Base-by-base conservation (phyloP, 345 rosid genomes). In the Moringa oleifera region DNA sequence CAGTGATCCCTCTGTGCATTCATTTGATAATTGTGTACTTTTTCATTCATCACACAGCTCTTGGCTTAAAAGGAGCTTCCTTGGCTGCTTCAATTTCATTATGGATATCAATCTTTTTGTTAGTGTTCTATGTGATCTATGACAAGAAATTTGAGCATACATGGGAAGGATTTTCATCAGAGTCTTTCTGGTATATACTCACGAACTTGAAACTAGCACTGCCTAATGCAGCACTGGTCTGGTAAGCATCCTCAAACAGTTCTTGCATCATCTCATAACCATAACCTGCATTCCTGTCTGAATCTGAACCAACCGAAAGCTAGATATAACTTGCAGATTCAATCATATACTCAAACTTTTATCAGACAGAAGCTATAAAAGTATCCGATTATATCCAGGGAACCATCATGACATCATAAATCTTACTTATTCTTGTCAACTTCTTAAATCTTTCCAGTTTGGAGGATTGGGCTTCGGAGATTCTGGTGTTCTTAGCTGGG, bases 381-480 rank as follows among this genome's bases (percentile, higher is more conserved):
- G 33, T 28, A 28, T 28, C 33, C 8, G 33, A 28, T 2, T 2
- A 8, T 2, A 28, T 28, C 12, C 16, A 41, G 12, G 47, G 12
- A 4, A 41, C 13, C 12, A 15, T 41, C 13, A 41, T 7, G 47
- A n/a, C n/a, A 41, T 41, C 47, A 4, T 41, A 47, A 47, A 23
- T 54, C 25, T 41, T 46, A 28, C 23, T 55, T 20, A 12, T 31
- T 6, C 8, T 51, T 0, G 19, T 13, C 25, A 51, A 9, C 13
- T 61, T 21, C 4, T 56, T 53, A 37, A 67, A 5, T 41, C 31
- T 45, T 61, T 13, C 49, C 68, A 81, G 97, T 67, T 73, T 91
- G 79, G 96, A 85, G 70, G 80, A 71, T 23, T 83, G 98, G 98
- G 94, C 94, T 20, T 85, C 81, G 41, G 96, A 88, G 85, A 60